Evolutionary conservation across 192 early-diverging fungal genomes (phyloP).

Genomic region (Dissophora globulifera): DNA sequence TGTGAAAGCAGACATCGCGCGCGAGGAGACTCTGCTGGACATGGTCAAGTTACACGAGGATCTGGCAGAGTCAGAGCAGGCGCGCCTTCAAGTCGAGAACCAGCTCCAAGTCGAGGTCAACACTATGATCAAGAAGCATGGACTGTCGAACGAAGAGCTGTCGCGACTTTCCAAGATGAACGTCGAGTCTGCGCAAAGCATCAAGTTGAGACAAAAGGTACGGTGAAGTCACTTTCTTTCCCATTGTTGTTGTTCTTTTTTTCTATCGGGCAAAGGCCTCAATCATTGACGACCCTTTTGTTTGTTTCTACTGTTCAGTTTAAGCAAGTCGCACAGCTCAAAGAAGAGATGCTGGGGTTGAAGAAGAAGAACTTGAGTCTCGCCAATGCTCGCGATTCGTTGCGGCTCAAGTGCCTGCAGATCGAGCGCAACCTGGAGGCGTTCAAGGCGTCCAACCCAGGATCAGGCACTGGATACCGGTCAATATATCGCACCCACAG

Average conservation of each 20-base stretch:
- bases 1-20: conserved; percentile 42
- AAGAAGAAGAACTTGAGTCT: conserved; percentile 44
- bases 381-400: conserved; percentile 39
- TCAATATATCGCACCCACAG: conserved; percentile 11
- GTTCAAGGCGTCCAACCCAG: conserved; percentile 25
- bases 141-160: conserved; percentile 15
- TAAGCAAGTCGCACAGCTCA: conserved; percentile 38
- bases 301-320: conserved; percentile 4
- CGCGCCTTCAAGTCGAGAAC: conserved; percentile 33
- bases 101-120: conserved; percentile 40
- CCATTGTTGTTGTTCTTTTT: background rate
- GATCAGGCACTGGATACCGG: background rate
- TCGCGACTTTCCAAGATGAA: conserved; percentile 47
- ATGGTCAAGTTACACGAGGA: conserved; percentile 50
- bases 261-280: too few species aligned
- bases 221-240: background rate
- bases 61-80: conserved; percentile 31
- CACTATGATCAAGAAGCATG: conserved; percentile 41
- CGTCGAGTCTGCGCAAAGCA: conserved; percentile 42
- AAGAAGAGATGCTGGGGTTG: conserved; percentile 34
- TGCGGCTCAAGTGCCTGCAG: conserved; percentile 37
- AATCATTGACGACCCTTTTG: background rate
- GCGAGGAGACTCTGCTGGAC: conserved; percentile 49
- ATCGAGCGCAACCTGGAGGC: conserved; percentile 44
- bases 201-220: conserved; percentile 49